Evolutionary conservation across 768 basidiomycete genomes (phyloP).

Genomic region (Russula ochroleuca): DNA sequence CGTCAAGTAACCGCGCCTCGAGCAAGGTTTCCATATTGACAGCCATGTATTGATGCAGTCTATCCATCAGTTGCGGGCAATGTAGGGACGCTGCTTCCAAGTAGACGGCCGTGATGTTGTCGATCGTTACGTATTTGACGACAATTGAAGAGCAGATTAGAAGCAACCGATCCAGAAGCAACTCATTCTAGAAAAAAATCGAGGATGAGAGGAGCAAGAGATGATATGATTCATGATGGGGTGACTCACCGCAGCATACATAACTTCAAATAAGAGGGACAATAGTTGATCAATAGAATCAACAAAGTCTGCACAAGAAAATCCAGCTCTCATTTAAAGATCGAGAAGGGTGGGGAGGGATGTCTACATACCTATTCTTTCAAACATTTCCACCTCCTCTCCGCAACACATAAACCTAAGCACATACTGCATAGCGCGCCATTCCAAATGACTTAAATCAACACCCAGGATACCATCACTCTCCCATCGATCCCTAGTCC

Average conservation of each 20-base stretch:
- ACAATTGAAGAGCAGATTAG: conserved; percentile 78
- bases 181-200: conserved; percentile 58
- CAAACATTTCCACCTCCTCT: conserved; percentile 61
- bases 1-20: conserved; percentile 75
- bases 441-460: conserved; percentile 65
- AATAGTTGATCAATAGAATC: conserved; percentile 68
- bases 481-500: conserved; percentile 63
- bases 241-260: conserved; percentile 71
- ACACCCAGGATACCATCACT: conserved; percentile 53
- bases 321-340: background rate
- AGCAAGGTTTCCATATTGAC: conserved; percentile 85
- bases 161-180: conserved; percentile 81
- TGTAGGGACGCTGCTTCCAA: conserved; percentile 78
- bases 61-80: conserved; percentile 59
- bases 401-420: conserved; percentile 77
- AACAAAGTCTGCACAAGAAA: conserved; percentile 49
- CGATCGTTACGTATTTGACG: conserved; percentile 57
- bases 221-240: background rate
- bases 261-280: conserved; percentile 82
- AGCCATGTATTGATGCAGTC: conserved; percentile 73
- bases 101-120: conserved; percentile 78
- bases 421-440: conserved; percentile 72
- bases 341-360: background rate
- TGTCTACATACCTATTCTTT: conserved; percentile 52
- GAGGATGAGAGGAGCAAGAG: background rate